phyloP scores from a whole-genome alignment of 2,329 filamentous ascomycete species.

The Alternaria dauci region DNA sequence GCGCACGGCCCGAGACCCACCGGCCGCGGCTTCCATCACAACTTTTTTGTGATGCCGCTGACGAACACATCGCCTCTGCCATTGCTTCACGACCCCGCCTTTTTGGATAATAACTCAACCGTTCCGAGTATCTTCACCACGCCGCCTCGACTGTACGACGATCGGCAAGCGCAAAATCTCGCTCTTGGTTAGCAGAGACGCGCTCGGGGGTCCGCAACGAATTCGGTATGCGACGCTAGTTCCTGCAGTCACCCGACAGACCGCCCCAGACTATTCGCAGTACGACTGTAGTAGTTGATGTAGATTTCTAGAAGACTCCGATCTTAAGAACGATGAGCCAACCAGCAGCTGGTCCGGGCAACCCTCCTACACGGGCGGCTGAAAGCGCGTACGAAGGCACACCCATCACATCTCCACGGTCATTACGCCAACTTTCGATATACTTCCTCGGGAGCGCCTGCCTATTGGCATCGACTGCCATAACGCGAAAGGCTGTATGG shows the following conservation, averaged over 20 bases:
- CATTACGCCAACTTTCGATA: conserved; percentile 70
- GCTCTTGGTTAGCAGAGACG: neutral
- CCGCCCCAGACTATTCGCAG: conserved; percentile 22
- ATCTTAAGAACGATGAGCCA: conserved; percentile 34
- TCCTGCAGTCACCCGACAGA: conserved; percentile 23
- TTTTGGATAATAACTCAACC: neutral
- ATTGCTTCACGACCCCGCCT: conserved; percentile 12
- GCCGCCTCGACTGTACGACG: conserved; percentile 2
- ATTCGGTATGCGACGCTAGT: conserved; percentile 32
- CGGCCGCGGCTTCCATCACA: conserved; percentile 18
- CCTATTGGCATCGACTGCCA: conserved; percentile 72
- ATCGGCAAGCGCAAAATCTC: neutral
- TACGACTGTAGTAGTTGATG: conserved; percentile 22
- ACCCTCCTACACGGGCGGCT: conserved; percentile 25
- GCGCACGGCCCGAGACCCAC: conserved; percentile 19
- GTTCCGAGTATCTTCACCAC: neutral
- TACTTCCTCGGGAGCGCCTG: conserved; percentile 80
- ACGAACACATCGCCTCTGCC: conserved; percentile 11
- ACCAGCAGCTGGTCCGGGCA: conserved; percentile 31
- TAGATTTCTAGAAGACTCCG: conserved; percentile 33
- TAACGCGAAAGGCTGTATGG: conserved; percentile 70
- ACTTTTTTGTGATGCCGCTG: conserved; percentile 21
- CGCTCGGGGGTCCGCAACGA: conserved; percentile 29
- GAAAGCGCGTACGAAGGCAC: conserved; percentile 38
- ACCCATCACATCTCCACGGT: conserved; percentile 58